Evolutionary conservation across 2,329 filamentous ascomycete species (phyloP), one percentile per base, ranked within the genome.

Genomic region (Neopestalotiopsis sp.): DNA sequence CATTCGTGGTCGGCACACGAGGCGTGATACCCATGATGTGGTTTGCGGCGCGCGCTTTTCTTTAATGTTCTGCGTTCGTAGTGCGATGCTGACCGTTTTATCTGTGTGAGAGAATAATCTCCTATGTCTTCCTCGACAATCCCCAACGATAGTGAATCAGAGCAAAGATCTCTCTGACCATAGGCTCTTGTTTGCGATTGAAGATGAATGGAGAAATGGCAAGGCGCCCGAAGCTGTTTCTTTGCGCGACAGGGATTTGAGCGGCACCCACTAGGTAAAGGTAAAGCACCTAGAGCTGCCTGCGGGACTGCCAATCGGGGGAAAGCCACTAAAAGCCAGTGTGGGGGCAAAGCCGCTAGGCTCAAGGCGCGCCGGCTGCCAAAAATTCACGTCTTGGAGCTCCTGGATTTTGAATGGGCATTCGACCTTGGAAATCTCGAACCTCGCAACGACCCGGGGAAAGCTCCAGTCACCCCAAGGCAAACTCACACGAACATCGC

Each of bases 11-110:
- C 42, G 62, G 62, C 62, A 34, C 20, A 52, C 62, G 75, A 57
- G 75, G 72, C 66, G 74, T 74, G 20, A 76, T 73, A 32, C 75
- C 75, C 75, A 77, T 77, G 60, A 10, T 72, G 59, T 58, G 69
- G 10, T 42, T 28, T 7, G 30, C 3, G n/a, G 60, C 38, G 38
- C 14, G 17, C 28, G 4, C 45, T 17, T 14, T 52, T 20, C 20
- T n/a, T 20, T 17, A n/a, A 52, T 52, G 17, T 20, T 7, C 20
- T 4, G 14, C 9, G 45, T 4, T 52, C 45, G 45, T 24, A 9
- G n/a, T n/a, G n/a, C n/a, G 45, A 38, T 52, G 20, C 17, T 52
- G 14, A 20, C n/a, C 14, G 9, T n/a, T 9, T n/a, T 4, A 9
- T 52, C n/a, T 20, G 4, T 7, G 20, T 3, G 20, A 24, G n/a